phyloP scores from a whole-genome alignment of 352 stramenopile species.

The Pythium myriotylum region DNA sequence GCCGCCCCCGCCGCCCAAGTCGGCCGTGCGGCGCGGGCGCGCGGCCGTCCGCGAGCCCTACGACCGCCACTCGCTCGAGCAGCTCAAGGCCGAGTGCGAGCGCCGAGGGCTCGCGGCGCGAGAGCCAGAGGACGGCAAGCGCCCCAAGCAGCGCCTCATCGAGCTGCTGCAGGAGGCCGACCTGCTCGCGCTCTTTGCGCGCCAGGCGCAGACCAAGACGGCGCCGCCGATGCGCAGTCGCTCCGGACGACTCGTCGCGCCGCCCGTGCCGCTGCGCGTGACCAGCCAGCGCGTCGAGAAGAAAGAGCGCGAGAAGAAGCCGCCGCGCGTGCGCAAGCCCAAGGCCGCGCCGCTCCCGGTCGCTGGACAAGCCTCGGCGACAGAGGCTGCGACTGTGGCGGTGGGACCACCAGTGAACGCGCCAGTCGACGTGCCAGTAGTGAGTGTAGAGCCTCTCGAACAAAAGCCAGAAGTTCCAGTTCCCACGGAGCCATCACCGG shows the following conservation, averaged over 20 bases:
- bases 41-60: conserved; percentile 36
- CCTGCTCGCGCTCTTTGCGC: conserved; percentile 22
- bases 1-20: conserved; percentile 12
- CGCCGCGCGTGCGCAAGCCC: no score
- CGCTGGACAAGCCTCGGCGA: neutral
- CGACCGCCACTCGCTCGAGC: conserved; percentile 36
- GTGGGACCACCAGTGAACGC: neutral
- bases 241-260: conserved; percentile 3
- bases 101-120: conserved; percentile 31
- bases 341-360: no score
- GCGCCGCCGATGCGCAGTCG: neutral
- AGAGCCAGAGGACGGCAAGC: conserved; percentile 20
- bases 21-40: neutral
- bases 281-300: no score
- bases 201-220: conserved; percentile 16
- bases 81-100: conserved; percentile 39
- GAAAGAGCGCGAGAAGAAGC: no score
- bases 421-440: no score
- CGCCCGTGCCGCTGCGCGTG: conserved; percentile 10
- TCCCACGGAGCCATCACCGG: no score
- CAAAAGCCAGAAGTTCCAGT: no score
- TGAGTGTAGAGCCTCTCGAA: no score
- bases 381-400: neutral
- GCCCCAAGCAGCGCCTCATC: conserved; percentile 32
- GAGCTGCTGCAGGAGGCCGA: conserved; percentile 41